Base-by-base conservation (phyloP, 2,329 filamentous ascomycete species). In the Fusarium tricinctum region DNA sequence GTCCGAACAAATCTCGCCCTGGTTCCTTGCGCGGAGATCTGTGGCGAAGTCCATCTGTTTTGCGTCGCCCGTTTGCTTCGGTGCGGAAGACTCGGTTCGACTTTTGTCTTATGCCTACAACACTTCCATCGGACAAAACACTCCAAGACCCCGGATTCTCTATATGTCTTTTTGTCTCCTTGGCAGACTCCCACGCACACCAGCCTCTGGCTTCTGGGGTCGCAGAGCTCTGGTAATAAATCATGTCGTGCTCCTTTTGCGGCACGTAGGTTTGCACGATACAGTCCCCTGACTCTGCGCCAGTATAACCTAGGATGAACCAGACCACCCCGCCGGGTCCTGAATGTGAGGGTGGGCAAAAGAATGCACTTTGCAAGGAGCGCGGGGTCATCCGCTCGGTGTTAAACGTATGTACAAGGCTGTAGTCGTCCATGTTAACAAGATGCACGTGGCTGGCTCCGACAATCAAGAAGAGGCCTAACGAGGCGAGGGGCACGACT, bases 101-200 rank as follows among this genome's bases (percentile, higher is more conserved):
- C 65, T 81, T 82, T 65, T 78, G 85, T 30, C 90, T 83, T 14
- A 93, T 81, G 1, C 91, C 91, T 1, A 92, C 80, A 12, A 92
- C 80, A 55, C 86, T 86, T 1, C 89, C 87, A 32, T 84, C 85
- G 1, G 84, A 81, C 8, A 92, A 81, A 2, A 87, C 81, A 63
- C 89, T 86, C 91, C 91, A 93, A 0, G 80, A 76, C 0, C 91
- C 91, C 0, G 89, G 89, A 38, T 89, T 85, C n/a, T 82, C 77
- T 9, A 93, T 82, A 10, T 80, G 82, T 46, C 85, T 84, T 39
- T 80, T 83, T 4, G 82, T 77, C 68, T 88, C 84, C 17, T 80
- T 83, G 3, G 86, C 84, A 22, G 84, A 82, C 8, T 77, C 74
- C 86, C 86, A 89, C 2, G 80, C 75, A 64, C 83, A 86, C 63